Evolutionary conservation across 176 grass and related monocot species (phyloP).

Genomic region (Oryza longistaminata): DNA sequence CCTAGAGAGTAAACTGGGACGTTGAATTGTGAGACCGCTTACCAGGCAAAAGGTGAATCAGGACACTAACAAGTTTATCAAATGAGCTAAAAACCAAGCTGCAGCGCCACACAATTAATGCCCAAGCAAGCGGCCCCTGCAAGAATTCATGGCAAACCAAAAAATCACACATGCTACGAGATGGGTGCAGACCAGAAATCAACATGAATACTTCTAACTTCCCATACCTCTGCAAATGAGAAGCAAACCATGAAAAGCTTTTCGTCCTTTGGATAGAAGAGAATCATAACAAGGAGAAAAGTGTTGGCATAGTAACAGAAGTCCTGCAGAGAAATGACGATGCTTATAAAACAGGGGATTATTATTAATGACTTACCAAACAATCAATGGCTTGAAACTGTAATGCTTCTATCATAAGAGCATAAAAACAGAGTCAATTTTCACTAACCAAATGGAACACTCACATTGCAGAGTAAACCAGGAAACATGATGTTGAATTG

Average conservation of each 20-base stretch:
- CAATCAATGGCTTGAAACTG: neutral
- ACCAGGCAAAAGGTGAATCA: slow-evolving; percentile 99
- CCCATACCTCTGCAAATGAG: slow-evolving; percentile 96
- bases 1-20: neutral
- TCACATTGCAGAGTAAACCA: neutral
- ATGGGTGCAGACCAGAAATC: neutral
- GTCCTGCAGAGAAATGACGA: slow-evolving; percentile 58
- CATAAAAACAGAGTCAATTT: neutral
- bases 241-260: slow-evolving; percentile 99
- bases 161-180: slow-evolving; percentile 27
- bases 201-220: slow-evolving; percentile 17
- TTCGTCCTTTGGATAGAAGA: slow-evolving; percentile 96
- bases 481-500: neutral
- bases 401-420: neutral
- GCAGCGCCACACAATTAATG: slow-evolving; percentile 95
- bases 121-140: slow-evolving; percentile 95
- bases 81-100: slow-evolving; percentile 97
- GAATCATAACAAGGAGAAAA: slow-evolving; percentile 89
- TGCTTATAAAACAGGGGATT: neutral
- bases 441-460: neutral
- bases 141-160: slow-evolving; percentile 28
- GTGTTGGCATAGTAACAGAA: slow-evolving; percentile 99
- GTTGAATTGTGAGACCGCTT: slow-evolving; percentile 35
- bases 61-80: slow-evolving; percentile 97
- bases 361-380: slow-evolving; percentile 6